Conservation (phyloP, 2,329 filamentous ascomycete species). For the Aspergillus sp. region DNA sequence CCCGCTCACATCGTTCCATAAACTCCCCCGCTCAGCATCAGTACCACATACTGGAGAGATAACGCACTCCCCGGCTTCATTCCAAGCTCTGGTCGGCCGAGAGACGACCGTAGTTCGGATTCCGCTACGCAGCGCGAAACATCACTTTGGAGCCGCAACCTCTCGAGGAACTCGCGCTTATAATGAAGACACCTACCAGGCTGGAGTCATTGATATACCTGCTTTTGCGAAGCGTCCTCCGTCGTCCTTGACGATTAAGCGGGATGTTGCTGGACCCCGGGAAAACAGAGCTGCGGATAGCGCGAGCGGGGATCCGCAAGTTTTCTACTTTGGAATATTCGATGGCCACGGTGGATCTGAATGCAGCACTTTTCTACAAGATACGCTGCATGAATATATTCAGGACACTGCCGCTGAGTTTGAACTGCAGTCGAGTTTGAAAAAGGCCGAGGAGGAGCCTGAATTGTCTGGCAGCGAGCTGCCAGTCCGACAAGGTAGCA, state of each 20-base stretch:
- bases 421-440: conserved; percentile 73
- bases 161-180: conserved; percentile 80
- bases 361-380: conserved; percentile 81
- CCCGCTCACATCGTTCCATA: conserved; percentile 68
- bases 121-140: conserved; percentile 87
- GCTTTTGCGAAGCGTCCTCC: conserved; percentile 86
- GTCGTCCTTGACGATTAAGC: conserved; percentile 54
- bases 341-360: conserved; percentile 91
- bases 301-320: conserved; percentile 83
- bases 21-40: conserved; percentile 81
- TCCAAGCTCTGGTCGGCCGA: conserved; percentile 63
- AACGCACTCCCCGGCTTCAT: conserved; percentile 54
- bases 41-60: conserved; percentile 66
- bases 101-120: conserved; percentile 95
- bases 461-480: conserved; percentile 32
- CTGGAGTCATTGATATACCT: conserved; percentile 87
- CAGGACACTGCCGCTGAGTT: conserved; percentile 78
- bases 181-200: conserved; percentile 94
- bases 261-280: conserved; percentile 25
- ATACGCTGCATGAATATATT: conserved; percentile 84
- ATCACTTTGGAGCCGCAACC: conserved; percentile 83
- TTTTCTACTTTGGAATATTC: conserved; percentile 97
- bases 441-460: conserved; percentile 33
- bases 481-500: conserved; percentile 53
- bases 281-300: conserved; percentile 69